phyloP scores from a whole-genome alignment of 306 rosid genomes.

The Inga oerstediana region DNA sequence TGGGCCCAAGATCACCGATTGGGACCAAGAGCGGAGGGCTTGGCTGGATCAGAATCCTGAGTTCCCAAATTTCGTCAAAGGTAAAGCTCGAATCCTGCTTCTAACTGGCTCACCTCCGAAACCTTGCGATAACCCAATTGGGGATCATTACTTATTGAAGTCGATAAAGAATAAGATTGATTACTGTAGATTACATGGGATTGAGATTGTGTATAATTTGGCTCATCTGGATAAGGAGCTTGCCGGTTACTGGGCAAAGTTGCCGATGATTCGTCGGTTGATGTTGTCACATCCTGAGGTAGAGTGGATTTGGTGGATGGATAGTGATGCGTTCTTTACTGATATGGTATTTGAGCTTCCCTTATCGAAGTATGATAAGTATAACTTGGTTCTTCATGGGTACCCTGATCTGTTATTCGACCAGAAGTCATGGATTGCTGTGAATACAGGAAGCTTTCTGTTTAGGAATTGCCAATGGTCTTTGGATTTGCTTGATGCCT shows the following conservation, averaged over 20 bases:
- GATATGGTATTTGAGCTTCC: slow-evolving; percentile 94
- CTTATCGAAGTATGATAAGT: slow-evolving; percentile 55
- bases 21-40: slow-evolving; percentile 56
- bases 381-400: slow-evolving; percentile 87
- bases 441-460: slow-evolving; percentile 89
- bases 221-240: slow-evolving; percentile 94
- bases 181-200: slow-evolving; percentile 92
- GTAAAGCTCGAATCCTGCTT: slow-evolving; percentile 82
- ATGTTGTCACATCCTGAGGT: slow-evolving; percentile 96
- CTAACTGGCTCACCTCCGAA: slow-evolving; percentile 95
- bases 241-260: slow-evolving; percentile 96
- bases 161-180: slow-evolving; percentile 90
- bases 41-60: slow-evolving; percentile 78
- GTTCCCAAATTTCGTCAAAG: slow-evolving; percentile 64
- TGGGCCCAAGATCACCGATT: slow-evolving; percentile 64
- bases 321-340: slow-evolving; percentile 94
- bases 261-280: slow-evolving; percentile 83
- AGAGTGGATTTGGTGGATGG: slow-evolving; percentile 99
- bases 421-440: slow-evolving; percentile 95
- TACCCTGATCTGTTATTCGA: slow-evolving; percentile 94
- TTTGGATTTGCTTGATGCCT: slow-evolving; percentile 89
- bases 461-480: slow-evolving; percentile 97
- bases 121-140: slow-evolving; percentile 93
- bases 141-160: slow-evolving; percentile 89
- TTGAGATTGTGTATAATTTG: slow-evolving; percentile 88